Base-by-base conservation (phyloP, 2,329 filamentous ascomycete species). In the Fusarium pseudograminearum region DNA sequence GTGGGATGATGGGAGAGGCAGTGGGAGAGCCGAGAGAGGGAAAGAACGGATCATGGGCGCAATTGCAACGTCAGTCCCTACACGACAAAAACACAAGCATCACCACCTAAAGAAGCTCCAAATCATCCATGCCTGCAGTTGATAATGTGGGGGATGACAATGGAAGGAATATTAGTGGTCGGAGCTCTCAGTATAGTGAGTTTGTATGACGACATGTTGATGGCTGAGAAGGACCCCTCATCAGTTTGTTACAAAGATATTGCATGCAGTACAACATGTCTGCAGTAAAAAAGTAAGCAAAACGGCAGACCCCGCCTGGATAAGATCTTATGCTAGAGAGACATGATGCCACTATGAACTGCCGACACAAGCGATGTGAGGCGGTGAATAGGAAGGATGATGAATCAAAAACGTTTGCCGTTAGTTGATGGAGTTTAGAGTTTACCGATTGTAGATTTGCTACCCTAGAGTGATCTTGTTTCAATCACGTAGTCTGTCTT, bases 61-160 rank as follows among this genome's bases (percentile, higher is more conserved):
- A 41, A 40, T 58, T 24, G 24, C 52, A 46, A 38, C 58, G 16
- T 40, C 47, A 51, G 34, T 56, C 41, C 40, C 46, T 59, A 40
- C 36, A 20, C 14, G 40, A 51, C 40, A 40, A 20, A 57, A 61
- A 59, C 53, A 47, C 57, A 54, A 68, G 67, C 48, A 68, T 68
- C 65, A 68, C 59, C 65, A 69, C 40, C 30, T 28, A 40, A 45
- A 24, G 42, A 69, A 53, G 67, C 64, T 57, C 59, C 57, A 57
- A 60, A 59, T 50, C 57, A 73, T 67, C 52, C 61, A 73, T 70
- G 63, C 47, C 56, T 38, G 20, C 50, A 28, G 15, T n/a, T 18
- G 63, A 72, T 70, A 67, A 66, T 69, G 71, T 74, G 71, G 71
- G 67, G 69, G 71, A 73, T 73, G 71, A 73, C 71, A 73, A 73